phyloP scores from a whole-genome alignment of 257 asterid genomes.

The Lantana camara region DNA sequence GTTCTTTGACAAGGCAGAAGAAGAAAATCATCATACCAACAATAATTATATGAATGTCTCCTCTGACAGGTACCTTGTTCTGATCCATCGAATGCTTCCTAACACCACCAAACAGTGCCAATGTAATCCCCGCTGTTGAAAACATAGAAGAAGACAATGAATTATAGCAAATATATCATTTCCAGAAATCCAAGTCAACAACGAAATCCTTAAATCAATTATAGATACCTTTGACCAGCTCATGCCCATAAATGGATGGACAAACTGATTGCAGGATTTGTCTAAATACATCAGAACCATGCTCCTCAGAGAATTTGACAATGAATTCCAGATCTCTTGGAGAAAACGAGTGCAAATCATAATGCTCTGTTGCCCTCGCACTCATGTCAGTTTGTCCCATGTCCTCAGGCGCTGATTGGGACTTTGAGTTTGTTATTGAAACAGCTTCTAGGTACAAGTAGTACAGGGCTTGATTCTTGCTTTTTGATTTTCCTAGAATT shows the following conservation, averaged over 20 bases:
- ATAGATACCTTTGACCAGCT: slow-evolving; percentile 87
- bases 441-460: slow-evolving; percentile 84
- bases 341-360: slow-evolving; percentile 77
- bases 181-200: slow-evolving; percentile 12
- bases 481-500: slow-evolving; percentile 77
- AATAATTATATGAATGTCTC: slow-evolving; percentile 87
- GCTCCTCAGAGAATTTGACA: slow-evolving; percentile 87
- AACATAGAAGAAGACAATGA: slow-evolving; percentile 23
- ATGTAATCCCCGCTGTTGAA: slow-evolving; percentile 79
- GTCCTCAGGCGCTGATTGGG: slow-evolving; percentile 63
- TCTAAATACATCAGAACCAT: slow-evolving; percentile 76
- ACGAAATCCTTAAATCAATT: slow-evolving; percentile 2
- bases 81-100: slow-evolving; percentile 93
- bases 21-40: slow-evolving; percentile 64
- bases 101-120: slow-evolving; percentile 88
- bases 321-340: slow-evolving; percentile 90
- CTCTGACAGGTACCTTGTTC: slow-evolving; percentile 98
- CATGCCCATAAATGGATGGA: slow-evolving; percentile 97
- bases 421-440: slow-evolving; percentile 80
- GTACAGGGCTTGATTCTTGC: slow-evolving; percentile 81
- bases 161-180: slow-evolving; percentile 15
- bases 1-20: slow-evolving; percentile 15
- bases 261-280: slow-evolving; percentile 89
- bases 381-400: slow-evolving; percentile 44
- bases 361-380: slow-evolving; percentile 55